A percentile compares a stretch with the other conserved stretches of the same genome.
Evolutionary conservation across 345 rosid genomes (phyloP).

Genomic region (Camelina laxa): DNA sequence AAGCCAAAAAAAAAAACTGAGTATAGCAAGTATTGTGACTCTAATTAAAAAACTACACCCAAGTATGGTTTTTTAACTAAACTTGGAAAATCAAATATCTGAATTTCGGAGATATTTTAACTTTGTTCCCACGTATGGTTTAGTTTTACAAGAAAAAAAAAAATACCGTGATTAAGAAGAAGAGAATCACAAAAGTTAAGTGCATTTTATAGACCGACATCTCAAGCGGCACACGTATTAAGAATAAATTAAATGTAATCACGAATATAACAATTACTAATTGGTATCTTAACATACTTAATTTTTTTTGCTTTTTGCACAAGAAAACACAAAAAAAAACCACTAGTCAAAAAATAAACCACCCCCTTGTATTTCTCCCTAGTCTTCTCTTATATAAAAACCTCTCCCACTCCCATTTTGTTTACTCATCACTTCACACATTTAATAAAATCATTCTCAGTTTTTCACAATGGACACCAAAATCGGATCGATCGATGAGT

Average conservation of each 20-base stretch:
- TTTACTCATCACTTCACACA: neutral
- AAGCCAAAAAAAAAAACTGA: neutral
- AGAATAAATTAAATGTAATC: too few species aligned
- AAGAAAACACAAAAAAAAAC: neutral
- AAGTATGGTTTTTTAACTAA: too few species aligned
- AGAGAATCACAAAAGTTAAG: neutral
- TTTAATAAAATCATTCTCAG: neutral
- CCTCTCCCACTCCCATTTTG: neutral
- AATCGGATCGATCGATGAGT: constrained; percentile 4
- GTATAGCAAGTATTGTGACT: neutral
- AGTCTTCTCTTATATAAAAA: neutral
- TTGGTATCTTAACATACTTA: neutral
- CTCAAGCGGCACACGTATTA: too few species aligned
- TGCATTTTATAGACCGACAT: neutral
- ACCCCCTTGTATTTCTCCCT: neutral
- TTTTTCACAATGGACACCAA: constrained; percentile 8
- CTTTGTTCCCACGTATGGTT: neutral
- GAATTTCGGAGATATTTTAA: neutral
- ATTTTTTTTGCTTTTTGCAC: neutral
- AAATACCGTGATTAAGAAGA: neutral
- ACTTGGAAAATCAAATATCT: neutral
- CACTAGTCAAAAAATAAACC: constrained; percentile 2
- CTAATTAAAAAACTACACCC: too few species aligned
- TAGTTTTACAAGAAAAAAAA: neutral
- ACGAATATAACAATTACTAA: neutral